Evolutionary conservation across 306 rosid genomes (phyloP).

Genomic region (Myrica gale): DNA sequence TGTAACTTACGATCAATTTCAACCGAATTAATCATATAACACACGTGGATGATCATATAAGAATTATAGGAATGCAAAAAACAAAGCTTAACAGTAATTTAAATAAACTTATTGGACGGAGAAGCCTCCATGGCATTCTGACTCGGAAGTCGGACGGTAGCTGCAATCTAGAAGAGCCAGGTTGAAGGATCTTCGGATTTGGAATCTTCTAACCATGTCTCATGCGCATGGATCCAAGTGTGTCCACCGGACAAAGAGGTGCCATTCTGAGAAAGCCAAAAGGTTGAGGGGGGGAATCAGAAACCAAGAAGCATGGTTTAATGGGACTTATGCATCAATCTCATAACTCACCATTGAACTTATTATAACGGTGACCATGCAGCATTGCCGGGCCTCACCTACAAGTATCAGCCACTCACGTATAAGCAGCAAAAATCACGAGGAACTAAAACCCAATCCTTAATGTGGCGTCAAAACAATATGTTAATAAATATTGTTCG

Average conservation of each 20-base stretch:
- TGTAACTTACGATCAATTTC: background rate
- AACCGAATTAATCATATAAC: background rate
- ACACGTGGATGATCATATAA: background rate
- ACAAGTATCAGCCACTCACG: conserved; percentile 3
- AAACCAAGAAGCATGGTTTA: conserved; percentile 3
- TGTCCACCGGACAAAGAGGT: conserved; percentile 32
- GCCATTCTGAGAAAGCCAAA: conserved; percentile 43
- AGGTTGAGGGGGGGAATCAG: background rate
- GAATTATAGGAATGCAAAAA: background rate
- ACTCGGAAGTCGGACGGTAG: conserved; percentile 15
- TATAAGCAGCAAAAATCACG: background rate
- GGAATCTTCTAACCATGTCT: conserved; percentile 48
- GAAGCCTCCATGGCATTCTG: conserved; percentile 13
- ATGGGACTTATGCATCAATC: background rate
- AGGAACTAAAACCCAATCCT: background rate
- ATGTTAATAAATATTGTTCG: too few species aligned
- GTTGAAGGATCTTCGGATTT: conserved; percentile 30
- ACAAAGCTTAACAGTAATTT: background rate
- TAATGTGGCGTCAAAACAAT: too few species aligned
- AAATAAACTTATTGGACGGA: conserved; percentile 36
- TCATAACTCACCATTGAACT: conserved; percentile 37
- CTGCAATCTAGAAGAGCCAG: conserved; percentile 38
- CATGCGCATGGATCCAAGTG: conserved; percentile 61
- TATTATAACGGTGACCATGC: conserved; percentile 37
- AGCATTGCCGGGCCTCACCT: conserved; percentile 38